Base-by-base conservation (phyloP, 768 basidiomycete species). In the Pulveroboletus frians region DNA sequence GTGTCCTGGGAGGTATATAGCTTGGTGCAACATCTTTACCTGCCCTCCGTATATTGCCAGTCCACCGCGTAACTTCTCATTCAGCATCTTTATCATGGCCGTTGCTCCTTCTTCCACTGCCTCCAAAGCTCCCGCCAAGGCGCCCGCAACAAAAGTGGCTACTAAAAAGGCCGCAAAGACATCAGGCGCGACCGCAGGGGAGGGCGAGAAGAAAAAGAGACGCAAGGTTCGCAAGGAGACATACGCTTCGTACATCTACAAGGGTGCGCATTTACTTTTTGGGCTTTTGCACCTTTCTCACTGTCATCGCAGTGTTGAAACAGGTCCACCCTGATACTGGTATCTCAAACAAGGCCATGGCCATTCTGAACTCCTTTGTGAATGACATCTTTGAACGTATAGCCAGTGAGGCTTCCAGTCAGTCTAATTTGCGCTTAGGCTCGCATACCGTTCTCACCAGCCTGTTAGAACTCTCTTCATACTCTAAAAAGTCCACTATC, bases 401-500 rank as follows among this genome's bases (percentile, higher is more conserved):
- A 65, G 92, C 90, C 5, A 84, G 82, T 13, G 90, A 92, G 60
- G 90, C 91, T 43, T 91, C 88, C 55, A 91, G 89, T 91, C 46
- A 51, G 86, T 71, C 13, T 8, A 11, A 0, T 2, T 59, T 32
- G 43, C 14, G 17, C 38, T 20, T 26, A 20, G 21, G n/a, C 1
- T 13, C 9, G 30, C 31, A 3, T 34, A 29, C 15, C 8, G 26
- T 18, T 9, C 44, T 49, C 52, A 46, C 3, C 3, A 9, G 2
- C 2, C 31, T 4, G 60, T 15, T 20, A 92, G 89, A 95, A 73
- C 92, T 98, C 63, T 92, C 94, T 48, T 81, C 91, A 1, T 98
- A 98, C 79, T 96, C 94, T 48, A 95, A 97, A 82, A 95, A 96
- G 73, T 96, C 95, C 3, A 97, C 95, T 38, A 98, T 98, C 69